phyloP scores from a whole-genome alignment of 805 yeast genomes.

The Saccharomycopsis sp. region DNA sequence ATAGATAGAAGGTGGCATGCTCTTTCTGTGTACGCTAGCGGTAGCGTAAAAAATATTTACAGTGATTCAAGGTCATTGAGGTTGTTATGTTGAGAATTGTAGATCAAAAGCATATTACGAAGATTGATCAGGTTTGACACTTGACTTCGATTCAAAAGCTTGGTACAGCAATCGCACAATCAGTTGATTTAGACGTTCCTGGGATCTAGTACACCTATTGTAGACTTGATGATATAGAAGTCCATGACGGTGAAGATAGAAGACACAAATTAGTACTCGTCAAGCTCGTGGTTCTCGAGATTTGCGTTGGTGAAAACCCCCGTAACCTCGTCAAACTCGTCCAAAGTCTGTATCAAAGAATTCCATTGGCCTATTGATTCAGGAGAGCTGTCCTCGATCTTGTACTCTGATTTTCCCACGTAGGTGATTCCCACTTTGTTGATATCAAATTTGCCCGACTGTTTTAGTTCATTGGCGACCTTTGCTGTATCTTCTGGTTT shows the following conservation, averaged over 20 bases:
- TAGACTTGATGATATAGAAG: too few relatives aligned
- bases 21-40: too few relatives aligned
- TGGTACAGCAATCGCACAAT: too few relatives aligned
- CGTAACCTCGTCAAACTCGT: conserved; percentile 79
- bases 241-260: too few relatives aligned
- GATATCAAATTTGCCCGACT: conserved; percentile 44
- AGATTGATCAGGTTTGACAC: too few relatives aligned
- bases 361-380: conserved; percentile 44
- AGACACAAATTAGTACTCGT: not conserved
- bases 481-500: conserved; percentile 57
- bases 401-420: conserved; percentile 54
- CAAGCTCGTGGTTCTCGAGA: conserved; percentile 20
- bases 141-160: too few relatives aligned
- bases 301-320: conserved; percentile 67
- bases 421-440: conserved; percentile 68
- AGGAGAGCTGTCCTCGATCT: conserved; percentile 45
- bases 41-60: not conserved
- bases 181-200: too few relatives aligned
- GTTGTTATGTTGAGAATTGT: too few relatives aligned
- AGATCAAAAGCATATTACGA: too few relatives aligned
- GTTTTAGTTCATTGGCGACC: conserved; percentile 52
- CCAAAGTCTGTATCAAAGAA: conserved; percentile 55
- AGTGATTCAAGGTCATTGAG: too few relatives aligned
- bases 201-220: too few relatives aligned
- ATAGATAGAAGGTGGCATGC: too few relatives aligned